Base-by-base conservation (phyloP, 2,329 filamentous ascomycete genomes). In the Calonectria fujianensis region DNA sequence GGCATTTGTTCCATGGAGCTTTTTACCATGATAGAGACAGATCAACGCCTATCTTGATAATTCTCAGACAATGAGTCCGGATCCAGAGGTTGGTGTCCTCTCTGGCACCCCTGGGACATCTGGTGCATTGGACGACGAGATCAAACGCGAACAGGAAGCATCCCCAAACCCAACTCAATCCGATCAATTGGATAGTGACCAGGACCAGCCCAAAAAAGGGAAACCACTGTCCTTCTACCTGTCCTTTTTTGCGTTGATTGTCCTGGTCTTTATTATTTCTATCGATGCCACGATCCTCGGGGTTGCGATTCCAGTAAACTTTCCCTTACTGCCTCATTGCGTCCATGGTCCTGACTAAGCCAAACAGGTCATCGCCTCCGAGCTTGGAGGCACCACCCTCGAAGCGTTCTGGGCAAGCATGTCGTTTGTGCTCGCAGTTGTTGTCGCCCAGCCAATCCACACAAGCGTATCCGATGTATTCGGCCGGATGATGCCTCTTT, bases 361-460 rank as follows among this genome's bases (percentile, higher is more conserved):
- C 20, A 3, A 29, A 54, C 20, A 54, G 51, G 27, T 18, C 24
- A 54, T 54, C 14, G n/a, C 51, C 24, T 20, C 51, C 20, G 51
- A 54, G 8, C 51, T 54, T 29, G 8, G 31, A 9, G 51, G 51
- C 14, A 54, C 27, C 11, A 54, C 51, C 18, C 51, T 54, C 27
- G 51, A 54, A 29, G 51, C 51, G 9, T 54, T 54, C 51, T 54
- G 51, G 51, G 51, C 51, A 32, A 54, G 51, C 51, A 54, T 54
- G 24, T 54, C 51, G 27, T 54, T 54, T 18, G 51, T 54, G 51
- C 51, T 54, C 3, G 51, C 51, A 31, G 51, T 54, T n/a, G 51
- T 54, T n/a, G 51, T 54, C 51, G 24, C 9, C 11, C 51, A 54
- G 31, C 51, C 51, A 11, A 54, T 54, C 51, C 14, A 54, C 51